Evolutionary conservation across 2,329 filamentous ascomycete genomes (phyloP).

Genomic region (Xylaria sp.): DNA sequence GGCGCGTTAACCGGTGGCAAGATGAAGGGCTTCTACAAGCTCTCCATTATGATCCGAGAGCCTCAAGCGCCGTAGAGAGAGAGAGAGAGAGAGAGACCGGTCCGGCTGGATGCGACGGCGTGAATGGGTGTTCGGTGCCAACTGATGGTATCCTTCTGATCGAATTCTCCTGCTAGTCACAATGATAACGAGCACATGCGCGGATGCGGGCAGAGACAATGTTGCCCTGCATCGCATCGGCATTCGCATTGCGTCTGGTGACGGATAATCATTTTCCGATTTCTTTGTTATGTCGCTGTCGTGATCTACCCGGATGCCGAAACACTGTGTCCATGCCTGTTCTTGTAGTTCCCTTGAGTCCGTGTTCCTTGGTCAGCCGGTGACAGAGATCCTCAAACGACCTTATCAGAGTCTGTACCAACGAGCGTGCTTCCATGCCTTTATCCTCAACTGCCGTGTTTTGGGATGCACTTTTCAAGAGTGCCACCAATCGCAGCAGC

Average conservation of each 20-base stretch:
- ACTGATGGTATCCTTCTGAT: background rate
- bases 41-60: constrained; percentile 49
- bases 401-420: background rate
- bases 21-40: constrained; percentile 35
- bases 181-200: constrained; percentile 11
- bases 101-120: background rate
- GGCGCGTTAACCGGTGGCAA: constrained; percentile 36
- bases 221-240: constrained; percentile 2
- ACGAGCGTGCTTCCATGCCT: constrained; percentile 11
- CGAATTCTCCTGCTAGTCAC: background rate
- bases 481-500: constrained; percentile 7
- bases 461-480: background rate
- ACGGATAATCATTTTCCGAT: constrained; percentile 9
- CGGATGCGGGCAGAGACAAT: constrained; percentile 4
- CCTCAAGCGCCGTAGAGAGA: constrained; percentile 33
- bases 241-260: constrained; percentile 15
- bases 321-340: background rate
- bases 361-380: background rate
- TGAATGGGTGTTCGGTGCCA: background rate
- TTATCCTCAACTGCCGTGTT: background rate
- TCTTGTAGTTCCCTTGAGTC: constrained; percentile 1
- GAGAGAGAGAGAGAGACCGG: background rate
- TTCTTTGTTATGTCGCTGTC: background rate
- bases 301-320: constrained; percentile 10
- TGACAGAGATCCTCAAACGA: background rate